Evolutionary conservation across 2,329 filamentous ascomycete genomes (phyloP), one percentile per base, ranked within the genome.

Genomic region (Colletotrichum neosansevieriae): DNA sequence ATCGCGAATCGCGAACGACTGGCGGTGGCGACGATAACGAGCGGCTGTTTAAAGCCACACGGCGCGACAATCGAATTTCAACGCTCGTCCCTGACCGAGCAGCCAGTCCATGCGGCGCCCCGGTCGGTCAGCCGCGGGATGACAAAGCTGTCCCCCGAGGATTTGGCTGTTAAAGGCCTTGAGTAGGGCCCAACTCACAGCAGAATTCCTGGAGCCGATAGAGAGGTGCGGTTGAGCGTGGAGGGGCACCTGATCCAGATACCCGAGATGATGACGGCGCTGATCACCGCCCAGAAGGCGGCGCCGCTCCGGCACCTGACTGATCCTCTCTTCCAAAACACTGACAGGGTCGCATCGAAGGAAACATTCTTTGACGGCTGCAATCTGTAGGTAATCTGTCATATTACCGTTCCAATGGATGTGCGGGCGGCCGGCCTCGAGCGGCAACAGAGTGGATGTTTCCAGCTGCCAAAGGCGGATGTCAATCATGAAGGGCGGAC

Each of bases 241-340:
- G 63, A 69, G 67, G 57, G 63, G 63, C 66, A 69, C 64, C 50
- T 69, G 53, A 66, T 54, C 56, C 70, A 70, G 70, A 71, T 71
- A 66, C 65, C 69, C 69, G 69, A 67, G 62, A 69, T 64, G 69
- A 69, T 69, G 70, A 72, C 59, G 69, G 60, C 62, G 69, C 47
- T 61, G 69, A 72, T 72, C 70, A 61, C 42, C 51, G 42, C 17
- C 60, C 60, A 63, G 47, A 65, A 36, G 21, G 58, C 58, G 58
- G 58, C 61, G 61, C 60, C 40, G 60, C 54, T 61, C 63, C 70
- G 69, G 69, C 65, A 71, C 61, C 62, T 71, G 58, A 64, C 47
- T 68, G 63, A 64, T 65, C 54, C 44, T 44, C 54, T 53, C 24
- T 54, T 49, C 40, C 59, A 47, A 63, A 50, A 44, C n/a, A 70